Base-by-base conservation (phyloP, 2,329 filamentous ascomycete genomes). In the Calonectria pteridis region DNA sequence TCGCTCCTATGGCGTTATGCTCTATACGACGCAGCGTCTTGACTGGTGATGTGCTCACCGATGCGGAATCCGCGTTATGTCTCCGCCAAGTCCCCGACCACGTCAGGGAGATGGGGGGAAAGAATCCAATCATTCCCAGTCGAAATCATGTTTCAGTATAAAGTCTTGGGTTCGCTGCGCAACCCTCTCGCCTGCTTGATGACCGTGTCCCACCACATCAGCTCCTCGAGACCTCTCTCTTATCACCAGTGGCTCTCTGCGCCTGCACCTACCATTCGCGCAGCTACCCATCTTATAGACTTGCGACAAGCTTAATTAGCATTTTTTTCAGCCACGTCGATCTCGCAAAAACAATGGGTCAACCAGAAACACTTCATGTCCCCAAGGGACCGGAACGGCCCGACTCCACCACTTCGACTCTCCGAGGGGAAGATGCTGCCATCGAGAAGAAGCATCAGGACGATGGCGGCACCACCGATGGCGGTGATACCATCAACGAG, bases 391-490 rank as follows among this genome's bases (percentile, higher is more conserved):
- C 76, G 51, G 78, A 73, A 20, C 80, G 72, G n/a, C 75, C 79
- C 69, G 76, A 76, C n/a, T 83, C 81, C 40, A 77, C 81, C 35
- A 71, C 80, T 46, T 81, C 82, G 28, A 83, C 82, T 9, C 70
- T 83, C 1, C 76, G 78, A 46, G 81, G 79, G n/a, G 82, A 82
- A 35, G 77, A 81, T 58, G 33, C 71, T 31, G 23, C 66, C 46
- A 76, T 76, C 18, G 82, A 82, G 65, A 82, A 81, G 72, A 78
- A 73, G 35, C 43, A 74, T 26, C 43, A 74, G 26, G 73, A 77
- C 18, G 74, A 81, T 23, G 81, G 77, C 16, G 75, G 74, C n/a
- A 62, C 77, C 11, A 75, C 72, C 18, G 73, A 82, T 37, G 76
- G 73, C 11, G 72, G 78, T 50, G 75, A 70, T 20, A 79, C 73